Conservation (phyloP, 83 land plant genomes). For the Isoetes engelmannii region DNA sequence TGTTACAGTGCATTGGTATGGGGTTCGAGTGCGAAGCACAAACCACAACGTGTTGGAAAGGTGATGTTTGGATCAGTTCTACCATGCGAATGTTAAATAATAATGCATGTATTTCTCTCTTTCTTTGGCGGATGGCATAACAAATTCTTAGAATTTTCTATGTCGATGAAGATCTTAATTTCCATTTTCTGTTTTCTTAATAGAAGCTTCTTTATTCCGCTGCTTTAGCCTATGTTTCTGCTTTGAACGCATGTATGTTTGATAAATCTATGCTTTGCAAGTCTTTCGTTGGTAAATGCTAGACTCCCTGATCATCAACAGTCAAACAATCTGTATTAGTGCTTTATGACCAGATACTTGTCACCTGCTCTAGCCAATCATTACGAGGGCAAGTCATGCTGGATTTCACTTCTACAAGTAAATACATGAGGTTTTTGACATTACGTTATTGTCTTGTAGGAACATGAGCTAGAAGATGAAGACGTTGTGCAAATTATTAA, state of each 20-base stretch:
- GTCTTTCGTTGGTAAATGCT: neutral
- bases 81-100: neutral
- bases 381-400: no score
- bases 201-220: neutral
- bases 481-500: constrained; percentile 87
- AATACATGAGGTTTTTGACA: neutral
- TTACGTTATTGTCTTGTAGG: constrained; percentile 28
- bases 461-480: constrained; percentile 71
- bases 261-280: neutral
- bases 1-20: constrained; percentile 82
- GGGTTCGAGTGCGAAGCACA: constrained; percentile 99
- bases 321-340: no score
- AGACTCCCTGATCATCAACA: neutral
- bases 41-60: constrained; percentile 99
- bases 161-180: no score
- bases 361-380: no score
- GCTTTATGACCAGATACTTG: no score
- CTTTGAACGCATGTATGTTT: neutral
- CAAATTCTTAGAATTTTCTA: neutral
- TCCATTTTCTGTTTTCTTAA: no score
- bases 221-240: neutral
- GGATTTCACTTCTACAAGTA: neutral
- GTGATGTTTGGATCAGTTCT: constrained; percentile 22
- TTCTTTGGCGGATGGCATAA: neutral
- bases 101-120: constrained; percentile 1